Conservation (phyloP, 371 early-diverging fungal species). For the Mortierella sp. region DNA sequence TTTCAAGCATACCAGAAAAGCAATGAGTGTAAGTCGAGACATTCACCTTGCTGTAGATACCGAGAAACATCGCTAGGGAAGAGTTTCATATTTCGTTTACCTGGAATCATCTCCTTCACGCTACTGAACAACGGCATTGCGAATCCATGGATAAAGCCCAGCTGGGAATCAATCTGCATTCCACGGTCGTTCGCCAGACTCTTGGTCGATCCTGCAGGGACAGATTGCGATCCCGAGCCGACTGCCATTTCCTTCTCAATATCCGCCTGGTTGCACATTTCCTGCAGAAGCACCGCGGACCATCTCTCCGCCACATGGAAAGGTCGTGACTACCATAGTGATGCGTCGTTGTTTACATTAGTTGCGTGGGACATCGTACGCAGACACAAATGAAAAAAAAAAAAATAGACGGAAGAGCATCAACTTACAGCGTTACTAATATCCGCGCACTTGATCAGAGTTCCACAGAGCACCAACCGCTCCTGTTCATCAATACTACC, state of each 20-base stretch:
- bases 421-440: constrained; percentile 78
- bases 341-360: not conserved
- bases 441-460: constrained; percentile 87
- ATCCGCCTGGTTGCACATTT: constrained; percentile 74
- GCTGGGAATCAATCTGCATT: constrained; percentile 70
- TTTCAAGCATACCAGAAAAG: not conserved
- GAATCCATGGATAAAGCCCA: constrained; percentile 76
- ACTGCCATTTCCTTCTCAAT: constrained; percentile 70
- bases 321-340: constrained; percentile 59
- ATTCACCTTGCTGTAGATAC: no score
- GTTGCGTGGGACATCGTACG: not conserved
- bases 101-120: constrained; percentile 65
- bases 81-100: constrained; percentile 5
- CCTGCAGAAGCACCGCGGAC: constrained; percentile 68
- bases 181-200: constrained; percentile 53
- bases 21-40: not conserved
- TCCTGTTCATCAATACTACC: constrained; percentile 59
- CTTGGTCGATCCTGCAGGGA: constrained; percentile 60
- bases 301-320: constrained; percentile 65
- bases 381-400: no score
- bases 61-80: no score
- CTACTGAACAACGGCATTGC: constrained; percentile 75
- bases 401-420: not conserved
- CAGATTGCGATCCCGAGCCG: constrained; percentile 60
- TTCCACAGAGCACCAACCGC: constrained; percentile 67